Base-by-base conservation (phyloP, 352 stramenopile species). In the Phytophthora sp. region DNA sequence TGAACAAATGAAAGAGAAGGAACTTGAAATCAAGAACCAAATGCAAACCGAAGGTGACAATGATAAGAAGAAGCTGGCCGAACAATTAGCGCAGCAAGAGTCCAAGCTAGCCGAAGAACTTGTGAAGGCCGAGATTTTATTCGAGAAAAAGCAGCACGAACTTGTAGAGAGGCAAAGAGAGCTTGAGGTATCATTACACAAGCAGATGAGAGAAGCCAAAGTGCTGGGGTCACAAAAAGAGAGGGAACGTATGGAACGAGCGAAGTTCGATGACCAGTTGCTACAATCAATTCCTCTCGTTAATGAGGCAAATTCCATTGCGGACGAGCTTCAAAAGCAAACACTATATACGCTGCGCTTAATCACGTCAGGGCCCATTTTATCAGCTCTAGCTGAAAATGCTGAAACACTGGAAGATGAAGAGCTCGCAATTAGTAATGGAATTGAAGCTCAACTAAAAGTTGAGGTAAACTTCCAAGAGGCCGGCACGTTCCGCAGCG, bases 251-350 rank as follows among this genome's bases (percentile, higher is more conserved):
- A 18, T 78, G 1, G 85, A 97, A 50, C 73, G 83, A 9, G 62
- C 77, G 5, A 72, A 78, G 18, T 92, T 96, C n/a, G 88, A 96
- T 34, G 82, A 95, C 27, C 68, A 90, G n/a, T 53, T 97, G 4
- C 52, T 97, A 12, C 66, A 80, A 13, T 85, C 82, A 0, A 92
- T 97, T 27, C 87, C 87, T 2, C 61, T 96, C 1, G 69, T 97
- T 20, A 89, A 94, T 30, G 89, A 97, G 69, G 88, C 88, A 18
- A 96, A 96, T 60, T 88, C 87, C 12, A 94, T 95, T 23, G 77
- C 85, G 5, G 85, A 96, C 3, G 88, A 95, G 49, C 65, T 97
- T 0, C 73, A 88, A 26, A 89, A 87, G 34, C 54, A 81, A 39
- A 84, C 85, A 0, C 20, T 66, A 5, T 95, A 96, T 38, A 81